Base-by-base conservation (phyloP, 495 filamentous ascomycete species). In the Penicillium canariense region DNA sequence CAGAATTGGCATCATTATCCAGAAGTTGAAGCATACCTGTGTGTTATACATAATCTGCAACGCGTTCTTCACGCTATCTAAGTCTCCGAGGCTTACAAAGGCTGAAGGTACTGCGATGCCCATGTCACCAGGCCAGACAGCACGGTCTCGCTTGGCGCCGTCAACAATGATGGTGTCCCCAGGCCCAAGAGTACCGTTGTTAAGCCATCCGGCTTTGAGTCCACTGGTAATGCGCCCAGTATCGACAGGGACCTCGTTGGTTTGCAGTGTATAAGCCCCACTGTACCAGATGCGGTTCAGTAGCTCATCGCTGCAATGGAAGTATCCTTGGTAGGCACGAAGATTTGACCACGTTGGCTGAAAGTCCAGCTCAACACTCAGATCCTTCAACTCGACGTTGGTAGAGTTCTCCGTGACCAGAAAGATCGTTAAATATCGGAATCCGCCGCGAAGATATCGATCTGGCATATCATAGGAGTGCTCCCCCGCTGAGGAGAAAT, bases 271-370 rank as follows among this genome's bases (percentile, higher is more conserved):
- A 54, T 81, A 87, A 6, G 83, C 83, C 6, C 84, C 83, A 49
- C 79, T 78, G 54, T 87, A 87, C 82, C 82, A 87, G 50, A 86
- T 79, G 5, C 79, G 70, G 56, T 87, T 87, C 39, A 87, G 71
- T 20, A 80, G 61, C 26, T 83, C 74, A 63, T 86, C 82, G 52
- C 71, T 77, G 55, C 73, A 79, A 55, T 85, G 77, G 52, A 86
- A 87, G 52, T 85, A 86, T 9, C 84, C 84, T 57, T 82, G 80
- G 46, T 86, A 85, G 4, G 82, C 83, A 18, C 70, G 70, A 14
- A 85, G 69, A 59, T 86, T 84, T 6, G 83, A 75, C 83, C 82
- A 86, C 4, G 84, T 86, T 5, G 84, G 84, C 45, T 84, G 81
- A 52, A 86, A 86, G 5, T 67, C 72, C 17, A 86, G 57, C 36